phyloP scores from a whole-genome alignment of 2,329 filamentous ascomycete species.

The Helotiales sp. region DNA sequence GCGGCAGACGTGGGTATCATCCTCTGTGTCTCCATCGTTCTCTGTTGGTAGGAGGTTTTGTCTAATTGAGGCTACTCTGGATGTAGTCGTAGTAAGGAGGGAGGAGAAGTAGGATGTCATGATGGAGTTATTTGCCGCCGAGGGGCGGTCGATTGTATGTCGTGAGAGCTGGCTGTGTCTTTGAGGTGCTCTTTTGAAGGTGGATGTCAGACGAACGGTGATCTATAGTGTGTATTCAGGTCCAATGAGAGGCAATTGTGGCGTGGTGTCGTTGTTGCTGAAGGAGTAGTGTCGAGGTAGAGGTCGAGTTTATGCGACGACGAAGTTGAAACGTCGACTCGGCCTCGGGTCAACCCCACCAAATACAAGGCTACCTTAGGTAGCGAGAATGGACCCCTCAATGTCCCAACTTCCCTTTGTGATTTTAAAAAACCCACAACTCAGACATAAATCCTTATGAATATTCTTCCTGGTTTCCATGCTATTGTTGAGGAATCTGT shows the following conservation, averaged over 20 bases:
- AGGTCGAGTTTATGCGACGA: slow-evolving; percentile 7
- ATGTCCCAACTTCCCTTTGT: background rate
- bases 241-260: background rate
- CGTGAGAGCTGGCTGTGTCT: background rate
- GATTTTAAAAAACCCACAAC: background rate
- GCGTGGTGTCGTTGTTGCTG: background rate
- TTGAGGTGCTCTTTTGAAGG: background rate
- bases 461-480: too few species aligned
- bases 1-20: slow-evolving; percentile 93
- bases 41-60: slow-evolving; percentile 73
- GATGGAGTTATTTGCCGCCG: slow-evolving; percentile 35
- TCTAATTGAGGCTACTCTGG: slow-evolving; percentile 64
- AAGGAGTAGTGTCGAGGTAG: background rate
- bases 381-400: background rate
- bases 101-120: slow-evolving; percentile 87
- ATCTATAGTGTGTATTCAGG: background rate
- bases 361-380: background rate
- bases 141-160: slow-evolving; percentile 4
- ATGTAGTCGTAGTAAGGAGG: slow-evolving; percentile 67
- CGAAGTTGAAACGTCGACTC: slow-evolving; percentile 8
- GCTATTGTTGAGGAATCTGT: too few species aligned
- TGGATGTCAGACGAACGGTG: background rate
- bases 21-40: slow-evolving; percentile 75
- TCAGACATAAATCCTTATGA: too few species aligned
- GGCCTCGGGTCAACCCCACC: background rate